These are phyloP conservation scores for Apostasia shenzhenica DNA, from an alignment of 106 monocot species.

Conservation along the genomic window DNA sequence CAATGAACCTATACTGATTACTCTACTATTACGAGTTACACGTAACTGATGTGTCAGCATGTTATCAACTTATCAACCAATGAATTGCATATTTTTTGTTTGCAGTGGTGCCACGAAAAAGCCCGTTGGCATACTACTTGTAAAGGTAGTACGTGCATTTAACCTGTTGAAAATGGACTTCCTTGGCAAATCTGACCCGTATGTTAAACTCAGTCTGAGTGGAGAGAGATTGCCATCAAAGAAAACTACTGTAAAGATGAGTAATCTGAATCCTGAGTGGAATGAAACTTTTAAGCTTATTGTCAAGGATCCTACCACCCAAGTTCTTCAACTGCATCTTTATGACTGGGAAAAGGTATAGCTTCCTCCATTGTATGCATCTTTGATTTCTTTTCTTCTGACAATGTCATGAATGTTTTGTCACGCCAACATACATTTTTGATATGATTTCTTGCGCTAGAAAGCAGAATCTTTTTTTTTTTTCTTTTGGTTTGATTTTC, in stretches of 20 bases:
- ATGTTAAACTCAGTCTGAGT: slow-evolving; percentile 78
- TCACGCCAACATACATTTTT: neutral
- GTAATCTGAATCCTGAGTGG: slow-evolving; percentile 91
- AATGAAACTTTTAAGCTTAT: slow-evolving; percentile 77
- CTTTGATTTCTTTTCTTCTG: neutral
- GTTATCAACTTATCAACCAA: no score
- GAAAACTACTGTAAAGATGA: slow-evolving; percentile 90
- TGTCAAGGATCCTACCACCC: slow-evolving; percentile 79
- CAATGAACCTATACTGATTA: no score
- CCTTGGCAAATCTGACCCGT: slow-evolving; percentile 91
- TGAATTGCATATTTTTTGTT: neutral
- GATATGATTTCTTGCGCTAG: neutral
- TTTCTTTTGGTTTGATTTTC: neutral
- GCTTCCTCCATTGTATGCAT: slow-evolving; percentile 14
- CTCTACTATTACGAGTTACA: no score
- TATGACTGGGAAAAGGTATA: slow-evolving; percentile 98
- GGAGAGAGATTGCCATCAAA: slow-evolving; percentile 70
- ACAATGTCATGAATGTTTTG: neutral
- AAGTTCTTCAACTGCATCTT: slow-evolving; percentile 77
- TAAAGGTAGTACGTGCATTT: slow-evolving; percentile 68
- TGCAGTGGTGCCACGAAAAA: slow-evolving; percentile 68
- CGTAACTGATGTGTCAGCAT: no score
- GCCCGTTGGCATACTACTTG: slow-evolving; percentile 83
- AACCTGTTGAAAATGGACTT: slow-evolving; percentile 93
- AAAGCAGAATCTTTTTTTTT: neutral